Evolutionary conservation across 495 filamentous ascomycete genomes (phyloP), one percentile per base, ranked within the genome.

Genomic region (Staphylotrichum longicolle): DNA sequence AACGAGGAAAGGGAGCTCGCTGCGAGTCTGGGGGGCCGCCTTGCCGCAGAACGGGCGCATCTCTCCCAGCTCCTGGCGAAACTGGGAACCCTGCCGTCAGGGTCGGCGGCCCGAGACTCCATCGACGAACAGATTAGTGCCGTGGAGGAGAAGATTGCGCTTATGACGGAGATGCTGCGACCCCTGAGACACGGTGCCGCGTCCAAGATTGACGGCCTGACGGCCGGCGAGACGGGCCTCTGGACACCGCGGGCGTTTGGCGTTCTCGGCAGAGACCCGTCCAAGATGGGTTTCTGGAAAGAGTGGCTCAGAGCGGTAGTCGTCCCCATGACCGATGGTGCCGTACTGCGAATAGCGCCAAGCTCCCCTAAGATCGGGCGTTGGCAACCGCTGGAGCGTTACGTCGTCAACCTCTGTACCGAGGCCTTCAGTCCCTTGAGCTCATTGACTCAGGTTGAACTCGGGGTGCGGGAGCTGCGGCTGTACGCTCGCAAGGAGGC

Each of bases 181-280:
- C 94, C 94, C 20, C 88, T 98, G 53, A 83, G 94, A 62, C 94
- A 97, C 68, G 94, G 89, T 15, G 94, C 94, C 58, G 93, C 94
- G 14, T 91, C 93, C 46, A 97, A 96, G 75, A 98, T 98, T 60
- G 94, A 98, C 72, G 94, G 94, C 54, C 77, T 98, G 58, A 98
- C 94, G 1, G 90, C 96, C 68, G 93, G 93, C 15, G 94, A 97
- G 67, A 97, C 92, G 44, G 94, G 94, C 6, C 87, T 98, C 58
- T 98, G 94, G 94, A 93, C 93, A 49, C 94, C 94, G 57, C 84
- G 94, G 60, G 90, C 93, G 6, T 98, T 93, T 70, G 94, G 94
- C 54, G 88, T 98, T 57, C 82, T 98, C 60, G 94, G 94, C 40
- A 85, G 91, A 57, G 93, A 98, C 70, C 79, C 79, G 34, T 88